phyloP scores from a whole-genome alignment of 352 stramenopile genomes.

The Globisporangium cylindrosporum region DNA sequence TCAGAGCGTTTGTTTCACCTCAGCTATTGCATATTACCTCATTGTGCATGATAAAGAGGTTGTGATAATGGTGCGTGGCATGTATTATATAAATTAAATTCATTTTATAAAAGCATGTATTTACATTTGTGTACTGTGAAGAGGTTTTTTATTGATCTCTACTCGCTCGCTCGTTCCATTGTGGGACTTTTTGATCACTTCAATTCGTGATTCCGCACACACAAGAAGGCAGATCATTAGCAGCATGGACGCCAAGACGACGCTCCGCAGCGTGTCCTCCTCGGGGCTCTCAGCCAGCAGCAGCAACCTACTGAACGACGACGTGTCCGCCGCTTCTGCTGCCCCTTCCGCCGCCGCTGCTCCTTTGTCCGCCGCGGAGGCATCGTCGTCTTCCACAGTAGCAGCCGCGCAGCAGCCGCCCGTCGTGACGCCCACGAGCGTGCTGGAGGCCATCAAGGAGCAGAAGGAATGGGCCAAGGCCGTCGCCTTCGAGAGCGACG shows the following conservation, averaged over 20 bases:
- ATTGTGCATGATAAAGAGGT: background rate
- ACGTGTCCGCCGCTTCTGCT: constrained; percentile 10
- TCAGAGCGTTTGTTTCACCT: background rate
- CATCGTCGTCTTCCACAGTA: constrained; percentile 2
- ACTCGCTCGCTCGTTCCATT: background rate
- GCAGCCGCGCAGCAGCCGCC: background rate
- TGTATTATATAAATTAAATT: background rate
- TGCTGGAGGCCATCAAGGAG: constrained; percentile 53
- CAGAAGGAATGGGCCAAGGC: constrained; percentile 71
- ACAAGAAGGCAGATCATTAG: background rate
- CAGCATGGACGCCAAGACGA: constrained; percentile 20
- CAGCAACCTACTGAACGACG: constrained; percentile 18
- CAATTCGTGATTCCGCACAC: background rate
- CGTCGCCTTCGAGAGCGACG: constrained; percentile 60
- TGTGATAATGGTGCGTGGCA: background rate
- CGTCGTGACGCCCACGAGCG: constrained; percentile 35
- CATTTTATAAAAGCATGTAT: background rate
- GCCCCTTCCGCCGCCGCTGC: background rate
- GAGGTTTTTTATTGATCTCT: background rate
- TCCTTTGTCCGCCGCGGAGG: background rate
- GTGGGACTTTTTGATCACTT: constrained; percentile 1
- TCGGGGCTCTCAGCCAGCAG: constrained; percentile 16
- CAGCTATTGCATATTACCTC: background rate
- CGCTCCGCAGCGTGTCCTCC: constrained; percentile 15
- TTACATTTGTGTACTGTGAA: background rate